These are phyloP conservation scores for Penicillium sp. DNA, from an alignment of 2,329 filamentous ascomycete species.

Conservation along the genomic window DNA sequence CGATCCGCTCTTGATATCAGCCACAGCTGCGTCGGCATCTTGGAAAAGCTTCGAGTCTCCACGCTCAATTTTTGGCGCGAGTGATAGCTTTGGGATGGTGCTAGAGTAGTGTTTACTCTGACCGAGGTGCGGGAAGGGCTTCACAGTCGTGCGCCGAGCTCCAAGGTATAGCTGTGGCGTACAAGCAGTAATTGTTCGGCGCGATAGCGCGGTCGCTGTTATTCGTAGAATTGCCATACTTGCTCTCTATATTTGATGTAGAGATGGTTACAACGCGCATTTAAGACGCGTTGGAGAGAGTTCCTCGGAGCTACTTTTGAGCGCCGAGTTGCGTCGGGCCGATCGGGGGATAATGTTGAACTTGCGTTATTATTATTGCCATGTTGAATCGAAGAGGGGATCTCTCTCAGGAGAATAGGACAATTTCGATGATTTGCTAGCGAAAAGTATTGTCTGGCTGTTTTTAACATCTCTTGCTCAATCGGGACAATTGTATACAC, in stretches of 20 bases:
- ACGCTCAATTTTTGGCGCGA: constrained; percentile 27
- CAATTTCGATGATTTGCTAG: no score
- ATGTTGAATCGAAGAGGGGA: no score
- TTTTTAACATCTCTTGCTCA: no score
- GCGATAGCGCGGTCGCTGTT: constrained; percentile 20
- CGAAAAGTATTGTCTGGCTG: no score
- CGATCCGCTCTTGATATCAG: constrained; percentile 63
- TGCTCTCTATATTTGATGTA: no score
- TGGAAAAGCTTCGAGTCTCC: constrained; percentile 35
- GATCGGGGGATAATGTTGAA: background rate
- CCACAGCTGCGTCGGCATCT: constrained; percentile 57
- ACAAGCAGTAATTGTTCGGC: constrained; percentile 20
- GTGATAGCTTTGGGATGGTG: constrained; percentile 12
- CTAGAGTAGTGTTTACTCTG: constrained; percentile 19
- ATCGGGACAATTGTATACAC: no score
- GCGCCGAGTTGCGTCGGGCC: constrained; percentile 4
- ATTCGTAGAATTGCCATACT: constrained; percentile 26
- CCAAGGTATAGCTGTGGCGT: constrained; percentile 20
- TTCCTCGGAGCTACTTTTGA: constrained; percentile 11
- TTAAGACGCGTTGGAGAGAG: constrained; percentile 8
- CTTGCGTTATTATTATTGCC: no score
- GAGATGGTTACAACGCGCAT: constrained; percentile 1
- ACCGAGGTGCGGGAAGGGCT: constrained; percentile 7
- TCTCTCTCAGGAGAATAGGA: no score
- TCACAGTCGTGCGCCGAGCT: constrained; percentile 14